These are phyloP conservation scores for Candida pseudofarinosa DNA, from an alignment of 805 yeast genomes.

Conservation along the genomic window DNA sequence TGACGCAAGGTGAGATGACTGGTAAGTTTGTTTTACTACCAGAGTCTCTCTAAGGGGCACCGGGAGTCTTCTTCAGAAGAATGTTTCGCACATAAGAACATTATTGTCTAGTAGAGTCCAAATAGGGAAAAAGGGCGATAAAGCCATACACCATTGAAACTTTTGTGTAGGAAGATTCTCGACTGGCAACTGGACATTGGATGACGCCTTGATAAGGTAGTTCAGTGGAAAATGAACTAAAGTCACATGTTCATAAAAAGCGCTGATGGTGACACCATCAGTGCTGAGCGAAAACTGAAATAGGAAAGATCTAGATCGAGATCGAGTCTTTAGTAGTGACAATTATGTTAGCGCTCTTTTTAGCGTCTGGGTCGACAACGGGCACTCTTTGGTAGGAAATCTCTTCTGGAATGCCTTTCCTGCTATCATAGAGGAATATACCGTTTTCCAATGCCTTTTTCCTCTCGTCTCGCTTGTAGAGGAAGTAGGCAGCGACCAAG, in stretches of 20 bases:
- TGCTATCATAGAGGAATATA: slow-evolving; percentile 40
- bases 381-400: background rate
- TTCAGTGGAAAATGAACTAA: background rate
- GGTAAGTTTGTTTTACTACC: background rate
- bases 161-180: background rate
- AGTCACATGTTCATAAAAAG: background rate
- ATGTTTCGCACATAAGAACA: background rate
- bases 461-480: slow-evolving; percentile 51
- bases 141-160: background rate
- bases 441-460: slow-evolving; percentile 44
- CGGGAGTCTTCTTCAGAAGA: background rate
- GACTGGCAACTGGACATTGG: background rate
- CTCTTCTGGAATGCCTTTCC: slow-evolving; percentile 14
- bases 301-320: background rate
- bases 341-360: background rate
- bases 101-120: background rate
- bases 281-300: background rate
- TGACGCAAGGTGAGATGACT: background rate
- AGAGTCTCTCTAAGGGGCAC: background rate
- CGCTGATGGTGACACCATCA: background rate
- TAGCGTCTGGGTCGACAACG: background rate
- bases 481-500: slow-evolving; percentile 24
- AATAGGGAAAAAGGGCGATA: background rate
- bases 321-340: background rate
- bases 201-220: background rate